These are phyloP conservation scores for Cryphonectria radicalis DNA, from an alignment of 2,329 filamentous ascomycete genomes.

Conservation along the genomic window DNA sequence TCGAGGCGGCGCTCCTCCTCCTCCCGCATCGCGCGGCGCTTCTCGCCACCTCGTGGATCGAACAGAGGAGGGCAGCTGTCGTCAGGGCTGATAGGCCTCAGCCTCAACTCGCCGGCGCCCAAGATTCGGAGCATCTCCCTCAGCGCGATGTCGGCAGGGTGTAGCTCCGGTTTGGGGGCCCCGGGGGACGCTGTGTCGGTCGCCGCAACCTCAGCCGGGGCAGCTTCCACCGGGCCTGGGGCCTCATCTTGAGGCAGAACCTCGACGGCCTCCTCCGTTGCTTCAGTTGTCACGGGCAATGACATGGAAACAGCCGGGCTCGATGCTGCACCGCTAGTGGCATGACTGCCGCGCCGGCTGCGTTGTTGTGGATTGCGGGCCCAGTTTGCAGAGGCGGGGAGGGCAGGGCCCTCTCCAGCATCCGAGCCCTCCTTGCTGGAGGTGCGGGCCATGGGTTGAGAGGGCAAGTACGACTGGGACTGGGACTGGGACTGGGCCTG, in stretches of 20 bases:
- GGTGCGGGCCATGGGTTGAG: slow-evolving; percentile 73
- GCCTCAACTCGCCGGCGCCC: slow-evolving; percentile 27
- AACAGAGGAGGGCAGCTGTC: slow-evolving; percentile 70
- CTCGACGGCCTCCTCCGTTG: slow-evolving; percentile 49
- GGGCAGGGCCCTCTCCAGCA: slow-evolving; percentile 80
- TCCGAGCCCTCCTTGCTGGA: slow-evolving; percentile 78
- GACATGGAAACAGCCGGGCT: slow-evolving; percentile 76
- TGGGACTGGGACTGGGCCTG: slow-evolving; percentile 38
- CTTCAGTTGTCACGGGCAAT: slow-evolving; percentile 58
- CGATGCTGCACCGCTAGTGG: slow-evolving; percentile 78
- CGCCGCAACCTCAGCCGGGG: slow-evolving; percentile 4
- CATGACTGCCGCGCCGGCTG: slow-evolving; percentile 75
- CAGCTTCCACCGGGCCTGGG: slow-evolving; percentile 36
- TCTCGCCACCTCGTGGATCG: slow-evolving; percentile 79
- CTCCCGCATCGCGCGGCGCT: slow-evolving; percentile 76
- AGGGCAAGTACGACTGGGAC: slow-evolving; percentile 41
- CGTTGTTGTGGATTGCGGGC: slow-evolving; percentile 70
- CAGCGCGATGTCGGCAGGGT: slow-evolving; percentile 24
- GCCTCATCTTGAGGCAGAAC: slow-evolving; percentile 39
- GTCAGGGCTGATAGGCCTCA: slow-evolving; percentile 22
- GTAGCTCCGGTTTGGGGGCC: slow-evolving; percentile 13
- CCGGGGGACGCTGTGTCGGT: not conserved
- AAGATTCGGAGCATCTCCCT: slow-evolving; percentile 29
- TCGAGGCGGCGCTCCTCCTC: slow-evolving; percentile 63
- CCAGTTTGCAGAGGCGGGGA: slow-evolving; percentile 94